These are phyloP conservation scores for Pichia ethanolica DNA, from an alignment of 805 yeast species.

Conservation along the genomic window DNA sequence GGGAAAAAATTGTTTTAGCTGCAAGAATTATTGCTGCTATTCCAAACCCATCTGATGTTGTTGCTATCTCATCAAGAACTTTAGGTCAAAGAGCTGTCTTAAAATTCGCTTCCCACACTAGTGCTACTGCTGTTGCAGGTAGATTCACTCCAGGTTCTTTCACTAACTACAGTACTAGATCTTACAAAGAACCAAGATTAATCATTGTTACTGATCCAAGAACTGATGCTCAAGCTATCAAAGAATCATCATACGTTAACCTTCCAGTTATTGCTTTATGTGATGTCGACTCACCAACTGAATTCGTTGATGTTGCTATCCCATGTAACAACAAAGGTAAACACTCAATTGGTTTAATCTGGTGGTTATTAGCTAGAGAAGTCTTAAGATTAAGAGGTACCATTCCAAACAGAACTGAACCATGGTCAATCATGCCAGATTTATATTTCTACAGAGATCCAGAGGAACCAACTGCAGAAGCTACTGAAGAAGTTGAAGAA, in stretches of 20 bases:
- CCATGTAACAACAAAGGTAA: conserved; percentile 99
- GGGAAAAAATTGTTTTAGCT: conserved; percentile 99
- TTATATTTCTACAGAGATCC: conserved; percentile 99
- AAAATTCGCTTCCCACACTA: conserved; percentile 99
- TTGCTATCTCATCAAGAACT: conserved; percentile 97
- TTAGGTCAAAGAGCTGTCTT: conserved; percentile 99
- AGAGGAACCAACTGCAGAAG: conserved; percentile 89
- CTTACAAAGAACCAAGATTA: conserved; percentile 99
- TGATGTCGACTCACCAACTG: conserved; percentile 98
- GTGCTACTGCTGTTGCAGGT: conserved; percentile 99
- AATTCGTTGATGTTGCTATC: conserved; percentile 98
- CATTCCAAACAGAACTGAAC: conserved; percentile 90
- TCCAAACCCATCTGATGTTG: conserved; percentile 97
- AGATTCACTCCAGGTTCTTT: conserved; percentile 99
- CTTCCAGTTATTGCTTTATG: conserved; percentile 99
- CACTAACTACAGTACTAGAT: conserved; percentile 99
- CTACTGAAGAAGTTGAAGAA: conserved; percentile 53
- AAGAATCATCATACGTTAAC: conserved; percentile 99
- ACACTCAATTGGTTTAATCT: conserved; percentile 98
- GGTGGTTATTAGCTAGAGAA: conserved; percentile 99
- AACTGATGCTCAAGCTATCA: conserved; percentile 99
- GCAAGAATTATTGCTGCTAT: conserved; percentile 99
- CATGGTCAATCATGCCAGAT: conserved; percentile 99
- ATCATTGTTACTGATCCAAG: conserved; percentile 99
- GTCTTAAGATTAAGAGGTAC: conserved; percentile 98